A percentile compares a stretch with the other conserved stretches of the same genome.
Conservation (phyloP, 805 yeast genomes). For the Saccharomycopsis javanensis region DNA sequence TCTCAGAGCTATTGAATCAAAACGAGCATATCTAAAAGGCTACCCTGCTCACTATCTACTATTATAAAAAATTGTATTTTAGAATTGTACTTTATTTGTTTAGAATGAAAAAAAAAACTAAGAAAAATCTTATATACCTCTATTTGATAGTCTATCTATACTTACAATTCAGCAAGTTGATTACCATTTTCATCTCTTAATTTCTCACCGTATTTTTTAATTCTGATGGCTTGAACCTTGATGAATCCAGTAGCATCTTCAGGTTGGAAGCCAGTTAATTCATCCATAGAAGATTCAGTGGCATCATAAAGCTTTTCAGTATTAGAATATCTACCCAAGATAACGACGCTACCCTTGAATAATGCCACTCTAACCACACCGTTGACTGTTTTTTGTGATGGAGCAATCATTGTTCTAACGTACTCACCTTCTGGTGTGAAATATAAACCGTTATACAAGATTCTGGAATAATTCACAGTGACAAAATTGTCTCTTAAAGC, state of each 20-base stretch:
- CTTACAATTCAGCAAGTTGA: slow-evolving; percentile 9
- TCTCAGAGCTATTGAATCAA: too few relatives aligned
- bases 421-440: slow-evolving; percentile 98
- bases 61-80: too few relatives aligned
- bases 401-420: slow-evolving; percentile 85
- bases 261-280: slow-evolving; percentile 94
- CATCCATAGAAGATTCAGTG: slow-evolving; percentile 98
- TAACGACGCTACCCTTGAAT: slow-evolving; percentile 79
- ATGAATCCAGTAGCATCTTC: slow-evolving; percentile 96
- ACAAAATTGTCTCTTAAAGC: slow-evolving; percentile 94
- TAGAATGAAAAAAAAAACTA: too few relatives aligned
- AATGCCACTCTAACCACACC: slow-evolving; percentile 91
- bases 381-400: slow-evolving; percentile 91
- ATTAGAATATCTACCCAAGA: slow-evolving; percentile 89
- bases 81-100: too few relatives aligned
- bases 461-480: slow-evolving; percentile 81
- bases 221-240: slow-evolving; percentile 96
- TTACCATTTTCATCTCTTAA: slow-evolving; percentile 48
- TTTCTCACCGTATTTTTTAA: slow-evolving; percentile 95
- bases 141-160: not conserved
- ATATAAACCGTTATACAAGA: slow-evolving; percentile 94
- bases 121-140: not conserved
- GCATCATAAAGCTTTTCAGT: slow-evolving; percentile 97
- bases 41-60: too few relatives aligned
- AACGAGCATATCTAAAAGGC: too few relatives aligned